Conservation (phyloP, 768 basidiomycete species). For the Hirschioporus abietinus region DNA sequence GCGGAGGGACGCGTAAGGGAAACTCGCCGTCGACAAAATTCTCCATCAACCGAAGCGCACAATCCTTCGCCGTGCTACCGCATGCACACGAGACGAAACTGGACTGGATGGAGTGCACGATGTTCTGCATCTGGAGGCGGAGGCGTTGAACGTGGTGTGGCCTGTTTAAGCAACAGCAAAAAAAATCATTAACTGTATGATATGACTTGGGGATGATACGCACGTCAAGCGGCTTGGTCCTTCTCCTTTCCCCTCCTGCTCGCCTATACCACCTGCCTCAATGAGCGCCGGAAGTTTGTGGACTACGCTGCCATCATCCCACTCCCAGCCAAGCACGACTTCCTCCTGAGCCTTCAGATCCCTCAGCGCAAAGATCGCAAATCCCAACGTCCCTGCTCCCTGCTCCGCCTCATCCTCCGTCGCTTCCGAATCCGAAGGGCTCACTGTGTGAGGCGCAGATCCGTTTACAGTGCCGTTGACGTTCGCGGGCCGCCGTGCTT, state of each 20-base stretch:
- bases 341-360: constrained; percentile 79
- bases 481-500: constrained; percentile 9
- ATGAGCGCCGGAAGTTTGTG: constrained; percentile 72
- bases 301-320: constrained; percentile 89
- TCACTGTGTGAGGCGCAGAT: neutral
- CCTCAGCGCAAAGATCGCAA: constrained; percentile 75
- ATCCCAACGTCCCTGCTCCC: constrained; percentile 41
- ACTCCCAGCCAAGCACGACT: constrained; percentile 90
- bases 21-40: constrained; percentile 48
- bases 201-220: no score
- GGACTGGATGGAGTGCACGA: constrained; percentile 62
- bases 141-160: constrained; percentile 46
- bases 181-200: constrained; percentile 39
- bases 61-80: constrained; percentile 55
- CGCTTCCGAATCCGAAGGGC: neutral
- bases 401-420: constrained; percentile 15
- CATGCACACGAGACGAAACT: constrained; percentile 76
- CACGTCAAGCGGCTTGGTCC: constrained; percentile 15
- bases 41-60: constrained; percentile 59
- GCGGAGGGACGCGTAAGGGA: constrained; percentile 9
- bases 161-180: no score
- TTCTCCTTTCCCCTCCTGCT: constrained; percentile 8
- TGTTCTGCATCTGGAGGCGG: constrained; percentile 60
- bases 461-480: neutral
- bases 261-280: constrained; percentile 25